Evolutionary conservation across 2,329 filamentous ascomycete genomes (phyloP).

Genomic region (Colletotrichum sp.): DNA sequence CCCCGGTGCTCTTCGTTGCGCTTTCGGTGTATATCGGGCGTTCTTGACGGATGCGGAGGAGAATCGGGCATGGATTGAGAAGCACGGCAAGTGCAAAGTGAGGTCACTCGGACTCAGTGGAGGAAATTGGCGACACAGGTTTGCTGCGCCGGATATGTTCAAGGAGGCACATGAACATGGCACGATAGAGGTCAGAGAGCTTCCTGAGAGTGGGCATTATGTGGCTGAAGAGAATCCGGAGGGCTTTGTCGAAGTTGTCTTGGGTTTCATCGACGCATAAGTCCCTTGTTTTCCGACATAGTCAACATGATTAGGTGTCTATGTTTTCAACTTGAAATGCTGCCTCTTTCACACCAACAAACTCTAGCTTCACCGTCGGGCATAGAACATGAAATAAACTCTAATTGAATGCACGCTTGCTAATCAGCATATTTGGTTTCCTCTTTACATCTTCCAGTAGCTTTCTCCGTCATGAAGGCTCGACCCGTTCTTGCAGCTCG

Average conservation of each 20-base stretch:
- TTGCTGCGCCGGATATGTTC: not conserved
- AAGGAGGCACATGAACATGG: not conserved
- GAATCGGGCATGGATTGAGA: not conserved
- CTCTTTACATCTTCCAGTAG: not conserved
- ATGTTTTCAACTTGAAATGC: not conserved
- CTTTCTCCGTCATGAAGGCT: not conserved
- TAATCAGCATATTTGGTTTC: not conserved
- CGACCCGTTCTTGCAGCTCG: not conserved
- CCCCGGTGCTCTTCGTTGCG: conserved; percentile 36
- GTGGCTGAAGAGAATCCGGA: not conserved
- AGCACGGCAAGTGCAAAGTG: not conserved
- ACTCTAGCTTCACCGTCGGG: not conserved
- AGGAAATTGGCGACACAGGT: not conserved
- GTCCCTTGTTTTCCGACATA: too few relatives aligned
- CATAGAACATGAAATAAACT: not conserved
- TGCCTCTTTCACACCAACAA: not conserved
- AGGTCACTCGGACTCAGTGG: not conserved
- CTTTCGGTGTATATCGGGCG: conserved; percentile 35
- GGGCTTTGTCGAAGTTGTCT: not conserved
- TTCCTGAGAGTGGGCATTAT: not conserved
- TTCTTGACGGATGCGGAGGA: conserved; percentile 25
- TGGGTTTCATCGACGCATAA: not conserved
- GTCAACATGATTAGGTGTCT: not conserved
- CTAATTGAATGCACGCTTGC: not conserved
- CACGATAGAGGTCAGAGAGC: not conserved